These are phyloP conservation scores for Trametes sp. DNA, from an alignment of 1,284 basidiomycete genomes.

Conservation along the genomic window DNA sequence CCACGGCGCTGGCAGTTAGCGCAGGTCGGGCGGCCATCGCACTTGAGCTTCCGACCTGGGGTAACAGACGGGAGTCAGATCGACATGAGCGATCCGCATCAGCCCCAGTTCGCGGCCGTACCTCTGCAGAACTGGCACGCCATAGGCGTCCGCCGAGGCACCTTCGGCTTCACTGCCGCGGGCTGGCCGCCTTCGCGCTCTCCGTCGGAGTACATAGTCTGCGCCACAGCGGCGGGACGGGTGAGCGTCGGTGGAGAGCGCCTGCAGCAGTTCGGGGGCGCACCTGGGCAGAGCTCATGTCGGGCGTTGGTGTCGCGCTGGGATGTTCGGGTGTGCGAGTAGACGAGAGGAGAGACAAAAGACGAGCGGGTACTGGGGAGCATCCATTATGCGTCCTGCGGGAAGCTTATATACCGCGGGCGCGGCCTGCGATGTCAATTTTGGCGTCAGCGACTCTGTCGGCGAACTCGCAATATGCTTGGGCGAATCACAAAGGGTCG, in stretches of 20 bases:
- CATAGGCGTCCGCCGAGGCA: slow-evolving; percentile 40
- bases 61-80: slow-evolving; percentile 12
- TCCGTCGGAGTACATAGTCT: slow-evolving; percentile 26
- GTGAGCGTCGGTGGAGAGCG: slow-evolving; percentile 5
- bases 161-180: slow-evolving; percentile 26
- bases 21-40: slow-evolving; percentile 43
- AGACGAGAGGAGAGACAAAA: neutral
- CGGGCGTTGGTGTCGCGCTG: neutral
- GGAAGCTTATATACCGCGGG: slow-evolving; percentile 25
- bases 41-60: slow-evolving; percentile 43
- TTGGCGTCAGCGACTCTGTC: slow-evolving; percentile 24
- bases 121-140: slow-evolving; percentile 42
- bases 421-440: slow-evolving; percentile 18
- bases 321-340: neutral
- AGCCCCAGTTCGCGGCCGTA: slow-evolving; percentile 14
- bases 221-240: slow-evolving; percentile 9
- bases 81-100: slow-evolving; percentile 12
- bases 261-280: slow-evolving; percentile 4
- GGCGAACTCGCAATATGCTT: slow-evolving; percentile 14
- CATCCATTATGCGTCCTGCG: neutral
- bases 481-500: slow-evolving; percentile 17
- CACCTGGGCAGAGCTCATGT: slow-evolving; percentile 31
- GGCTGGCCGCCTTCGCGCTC: slow-evolving; percentile 24
- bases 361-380: slow-evolving; percentile 10
- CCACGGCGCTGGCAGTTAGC: slow-evolving; percentile 42